phyloP scores from a whole-genome alignment of 2,329 filamentous ascomycete genomes.

The Epichloe typhina region DNA sequence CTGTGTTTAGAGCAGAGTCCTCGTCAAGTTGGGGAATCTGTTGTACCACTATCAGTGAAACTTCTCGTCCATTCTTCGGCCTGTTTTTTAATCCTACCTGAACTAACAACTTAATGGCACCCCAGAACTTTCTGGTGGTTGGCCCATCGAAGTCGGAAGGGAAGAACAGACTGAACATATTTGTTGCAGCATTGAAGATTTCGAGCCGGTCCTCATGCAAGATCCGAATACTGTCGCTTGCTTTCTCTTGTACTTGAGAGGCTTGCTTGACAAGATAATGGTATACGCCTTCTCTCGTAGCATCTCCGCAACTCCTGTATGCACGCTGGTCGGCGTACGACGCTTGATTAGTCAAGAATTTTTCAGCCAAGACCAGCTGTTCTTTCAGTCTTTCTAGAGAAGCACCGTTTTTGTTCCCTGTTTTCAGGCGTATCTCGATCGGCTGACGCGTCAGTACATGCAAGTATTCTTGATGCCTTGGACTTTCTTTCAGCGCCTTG shows the following conservation, averaged over 20 bases:
- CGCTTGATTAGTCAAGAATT: constrained; percentile 14
- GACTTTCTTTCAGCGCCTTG: neutral
- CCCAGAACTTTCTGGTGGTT: constrained; percentile 31
- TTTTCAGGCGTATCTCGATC: neutral
- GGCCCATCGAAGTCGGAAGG: constrained; percentile 22
- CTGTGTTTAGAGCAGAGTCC: neutral
- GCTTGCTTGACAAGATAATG: constrained; percentile 12
- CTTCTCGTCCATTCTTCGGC: neutral
- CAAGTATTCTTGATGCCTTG: constrained; percentile 4
- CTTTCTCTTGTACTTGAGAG: constrained; percentile 11
- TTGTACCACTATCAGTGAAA: neutral
- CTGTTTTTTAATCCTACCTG: constrained; percentile 12
- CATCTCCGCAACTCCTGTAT: constrained; percentile 14
- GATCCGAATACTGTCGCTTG: constrained; percentile 11
- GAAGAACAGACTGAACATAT: constrained; percentile 29
- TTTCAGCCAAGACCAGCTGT: constrained; percentile 15
- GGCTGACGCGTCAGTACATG: constrained; percentile 12
- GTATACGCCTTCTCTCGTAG: constrained; percentile 13
- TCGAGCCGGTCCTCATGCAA: constrained; percentile 22
- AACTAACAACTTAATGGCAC: constrained; percentile 21
- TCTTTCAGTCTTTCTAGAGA: constrained; percentile 8
- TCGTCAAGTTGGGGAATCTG: constrained; percentile 7
- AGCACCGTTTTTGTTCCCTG: neutral
- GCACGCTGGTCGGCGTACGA: constrained; percentile 15
- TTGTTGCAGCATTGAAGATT: constrained; percentile 27